Evolutionary conservation across 2,329 filamentous ascomycete species (phyloP).

Genomic region (Fusarium nurragi): DNA sequence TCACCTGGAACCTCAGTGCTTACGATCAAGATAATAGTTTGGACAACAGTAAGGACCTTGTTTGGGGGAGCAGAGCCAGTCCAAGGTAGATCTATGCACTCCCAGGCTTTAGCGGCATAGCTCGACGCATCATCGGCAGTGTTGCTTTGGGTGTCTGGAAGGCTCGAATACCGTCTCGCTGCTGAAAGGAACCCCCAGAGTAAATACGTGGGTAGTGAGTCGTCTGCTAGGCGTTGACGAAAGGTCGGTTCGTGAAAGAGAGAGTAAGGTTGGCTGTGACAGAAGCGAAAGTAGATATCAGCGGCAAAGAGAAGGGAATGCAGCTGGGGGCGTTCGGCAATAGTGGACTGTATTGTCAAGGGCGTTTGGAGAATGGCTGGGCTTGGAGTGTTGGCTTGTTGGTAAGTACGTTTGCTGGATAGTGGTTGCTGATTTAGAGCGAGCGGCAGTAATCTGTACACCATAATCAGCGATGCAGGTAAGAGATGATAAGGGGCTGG

Average conservation of each 20-base stretch:
- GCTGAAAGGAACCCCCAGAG: constrained; percentile 19
- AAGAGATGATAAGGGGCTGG: fast-evolving
- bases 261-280: constrained; percentile 16
- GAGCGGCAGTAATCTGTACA: background rate
- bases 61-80: background rate
- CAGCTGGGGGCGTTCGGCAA: background rate
- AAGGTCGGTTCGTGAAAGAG: constrained; percentile 18
- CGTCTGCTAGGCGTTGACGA: background rate
- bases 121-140: constrained; percentile 6
- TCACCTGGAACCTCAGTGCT: constrained; percentile 17
- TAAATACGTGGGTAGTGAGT: background rate
- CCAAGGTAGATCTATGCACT: constrained; percentile 17
- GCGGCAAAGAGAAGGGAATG: background rate
- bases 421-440: background rate
- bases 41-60: constrained; percentile 1
- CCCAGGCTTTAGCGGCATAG: constrained; percentile 14
- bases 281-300: constrained; percentile 18
- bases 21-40: constrained; percentile 21
- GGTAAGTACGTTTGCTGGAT: background rate
- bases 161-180: constrained; percentile 1
- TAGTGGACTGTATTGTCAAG: background rate
- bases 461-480: background rate
- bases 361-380: constrained; percentile 5
- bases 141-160: background rate
- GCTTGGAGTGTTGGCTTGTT: background rate